Percentiles rank a stretch among this genome's conserved stretches.
Evolutionary conservation across 208 protist species (phyloP).

Genomic region (Wallacemonas sp.): DNA sequence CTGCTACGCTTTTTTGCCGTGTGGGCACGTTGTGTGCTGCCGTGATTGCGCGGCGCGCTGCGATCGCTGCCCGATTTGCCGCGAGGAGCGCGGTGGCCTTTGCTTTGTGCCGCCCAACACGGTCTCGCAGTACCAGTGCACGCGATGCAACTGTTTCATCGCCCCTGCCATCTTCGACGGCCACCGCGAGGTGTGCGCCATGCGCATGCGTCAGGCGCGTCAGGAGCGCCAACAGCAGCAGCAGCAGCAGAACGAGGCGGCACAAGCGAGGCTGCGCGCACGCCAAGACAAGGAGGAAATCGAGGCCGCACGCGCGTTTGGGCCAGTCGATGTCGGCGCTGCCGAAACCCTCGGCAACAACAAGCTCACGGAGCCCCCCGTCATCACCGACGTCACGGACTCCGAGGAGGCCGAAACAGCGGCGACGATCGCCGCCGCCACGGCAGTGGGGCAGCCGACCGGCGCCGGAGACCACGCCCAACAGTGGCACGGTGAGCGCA

Average conservation of each 20-base stretch:
- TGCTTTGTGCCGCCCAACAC: slow-evolving; percentile 55
- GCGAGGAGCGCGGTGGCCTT: slow-evolving; percentile 46
- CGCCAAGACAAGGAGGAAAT: not conserved
- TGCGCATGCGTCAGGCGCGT: slow-evolving; percentile 45
- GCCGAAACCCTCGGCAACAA: not conserved
- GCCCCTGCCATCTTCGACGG: slow-evolving; percentile 78
- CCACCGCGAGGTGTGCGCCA: slow-evolving; percentile 81
- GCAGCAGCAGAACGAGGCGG: slow-evolving; percentile 13
- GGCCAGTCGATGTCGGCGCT: no score
- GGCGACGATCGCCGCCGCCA: not conserved
- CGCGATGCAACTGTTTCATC: slow-evolving; percentile 64
- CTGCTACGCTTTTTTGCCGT: slow-evolving; percentile 84
- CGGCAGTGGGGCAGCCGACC: not conserved
- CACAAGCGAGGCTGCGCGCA: not conserved
- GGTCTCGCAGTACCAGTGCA: slow-evolving; percentile 68
- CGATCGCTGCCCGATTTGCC: slow-evolving; percentile 78
- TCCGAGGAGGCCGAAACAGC: not conserved
- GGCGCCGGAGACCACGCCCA: not conserved
- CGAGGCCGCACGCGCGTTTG: not conserved
- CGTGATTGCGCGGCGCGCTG: slow-evolving; percentile 54
- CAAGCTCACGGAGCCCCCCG: not conserved
- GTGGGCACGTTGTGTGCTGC: slow-evolving; percentile 83
- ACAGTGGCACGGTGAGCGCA: not conserved
- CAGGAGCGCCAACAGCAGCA: slow-evolving; percentile 27
- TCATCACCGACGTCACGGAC: not conserved